Base-by-base conservation (phyloP, 306 rosid genomes). In the Boehmeria nivea region DNA sequence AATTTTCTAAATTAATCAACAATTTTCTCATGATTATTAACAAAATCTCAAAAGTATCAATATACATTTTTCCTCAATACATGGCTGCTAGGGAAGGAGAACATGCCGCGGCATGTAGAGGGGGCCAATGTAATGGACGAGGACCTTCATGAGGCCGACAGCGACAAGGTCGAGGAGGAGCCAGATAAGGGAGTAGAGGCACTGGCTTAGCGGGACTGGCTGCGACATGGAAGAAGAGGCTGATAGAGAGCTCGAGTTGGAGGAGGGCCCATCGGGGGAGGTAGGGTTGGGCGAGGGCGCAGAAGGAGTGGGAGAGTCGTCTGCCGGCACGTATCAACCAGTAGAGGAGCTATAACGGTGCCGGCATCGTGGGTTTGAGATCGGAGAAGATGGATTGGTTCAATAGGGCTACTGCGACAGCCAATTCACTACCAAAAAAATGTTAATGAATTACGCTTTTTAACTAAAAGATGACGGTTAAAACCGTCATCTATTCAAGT, bases 81-180 rank as follows among this genome's bases (percentile, higher is more conserved):
- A n/a, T 84, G 94, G 9, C 88, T 94, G 40, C 84, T 80, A 11
- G 84, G 96, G 59, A 88, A 80, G 45, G 96, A 78, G 72, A 77
- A 72, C 79, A 82, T 84, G 69, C 68, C 60, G 25, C 54, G 43
- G 68, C 78, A n/a, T 67, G 76, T 88, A 80, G 54, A 71, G 37
- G 16, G 90, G 91, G 36, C 96, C 84, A n/a, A n/a, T n/a, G n/a
- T n/a, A n/a, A n/a, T n/a, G 84, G 48, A 80, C 61, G 49, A 69
- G 56, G 59, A 72, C 43, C 45, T 88, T 88, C 67, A 85, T 3
- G 46, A 82, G 64, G 27, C 73, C 88, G 50, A 71, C 38, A 58
- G 80, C 18, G 39, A 67, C 50, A 38, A 85, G 96, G 64, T 88
- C 84, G 44, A 84, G 72, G 36, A 88, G 66, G 70, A 84, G 83